Evolutionary conservation across 768 basidiomycete genomes (phyloP).

Genomic region (Rhodotorula toruloides): DNA sequence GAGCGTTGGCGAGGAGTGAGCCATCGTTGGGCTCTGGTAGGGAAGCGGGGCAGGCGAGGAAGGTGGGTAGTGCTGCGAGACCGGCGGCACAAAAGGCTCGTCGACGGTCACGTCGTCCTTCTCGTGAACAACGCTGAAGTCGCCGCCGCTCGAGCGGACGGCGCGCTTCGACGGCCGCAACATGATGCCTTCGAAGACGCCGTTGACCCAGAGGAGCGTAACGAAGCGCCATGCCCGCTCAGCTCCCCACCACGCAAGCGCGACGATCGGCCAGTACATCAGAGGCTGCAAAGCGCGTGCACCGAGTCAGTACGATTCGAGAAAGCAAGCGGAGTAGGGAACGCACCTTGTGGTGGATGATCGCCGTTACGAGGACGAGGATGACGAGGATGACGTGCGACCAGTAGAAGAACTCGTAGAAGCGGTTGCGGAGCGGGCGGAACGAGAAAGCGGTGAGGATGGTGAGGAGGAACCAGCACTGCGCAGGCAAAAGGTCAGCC

Average conservation of each 20-base stretch:
- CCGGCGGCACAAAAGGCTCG: neutral
- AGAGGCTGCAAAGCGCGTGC: constrained; percentile 8
- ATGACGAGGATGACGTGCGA: constrained; percentile 62
- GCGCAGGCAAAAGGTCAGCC: neutral
- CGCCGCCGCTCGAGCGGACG: neutral
- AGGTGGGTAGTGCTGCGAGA: constrained; percentile 11
- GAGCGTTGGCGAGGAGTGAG: neutral
- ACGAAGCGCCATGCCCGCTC: constrained; percentile 59
- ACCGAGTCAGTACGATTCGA: constrained; percentile 50
- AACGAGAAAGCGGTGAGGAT: constrained; percentile 56
- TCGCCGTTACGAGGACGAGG: constrained; percentile 58
- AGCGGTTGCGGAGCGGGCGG: constrained; percentile 53
- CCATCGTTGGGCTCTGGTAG: neutral
- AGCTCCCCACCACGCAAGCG: constrained; percentile 59
- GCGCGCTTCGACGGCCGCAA: neutral
- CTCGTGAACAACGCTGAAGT: neutral
- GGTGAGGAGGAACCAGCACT: constrained; percentile 60
- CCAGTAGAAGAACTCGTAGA: constrained; percentile 64
- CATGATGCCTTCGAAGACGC: constrained; percentile 44
- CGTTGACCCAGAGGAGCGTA: constrained; percentile 60
- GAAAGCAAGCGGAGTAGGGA: constrained; percentile 36
- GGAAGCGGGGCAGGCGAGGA: neutral
- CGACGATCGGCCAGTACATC: constrained; percentile 62
- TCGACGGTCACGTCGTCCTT: neutral
- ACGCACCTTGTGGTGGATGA: constrained; percentile 56